phyloP scores from a whole-genome alignment of 805 yeast genomes.

The Barnettozyma wickerhamii region DNA sequence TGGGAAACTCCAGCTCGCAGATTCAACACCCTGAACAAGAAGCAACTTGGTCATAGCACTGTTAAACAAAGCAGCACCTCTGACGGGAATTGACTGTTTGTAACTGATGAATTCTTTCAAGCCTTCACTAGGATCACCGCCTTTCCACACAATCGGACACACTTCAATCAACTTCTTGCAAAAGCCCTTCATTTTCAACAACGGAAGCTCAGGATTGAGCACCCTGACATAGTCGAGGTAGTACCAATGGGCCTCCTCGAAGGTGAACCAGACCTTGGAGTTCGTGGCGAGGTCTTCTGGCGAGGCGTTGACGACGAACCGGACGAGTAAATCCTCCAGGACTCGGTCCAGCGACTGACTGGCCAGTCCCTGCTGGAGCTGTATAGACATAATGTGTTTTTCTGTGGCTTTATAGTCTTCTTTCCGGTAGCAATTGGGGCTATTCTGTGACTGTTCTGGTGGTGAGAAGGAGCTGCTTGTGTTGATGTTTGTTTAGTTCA shows the following conservation, averaged over 20 bases:
- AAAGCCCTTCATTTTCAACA: conserved; percentile 72
- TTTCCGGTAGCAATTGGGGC: background rate
- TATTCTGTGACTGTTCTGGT: no score
- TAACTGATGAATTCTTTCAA: conserved; percentile 75
- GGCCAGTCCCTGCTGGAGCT: conserved; percentile 50
- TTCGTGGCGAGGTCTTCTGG: conserved; percentile 80
- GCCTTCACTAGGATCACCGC: conserved; percentile 80
- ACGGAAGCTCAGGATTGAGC: conserved; percentile 70
- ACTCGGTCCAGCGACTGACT: conserved; percentile 67
- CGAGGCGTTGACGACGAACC: conserved; percentile 91
- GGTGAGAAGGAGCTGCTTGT: no score
- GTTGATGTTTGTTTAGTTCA: no score
- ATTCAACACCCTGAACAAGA: conserved; percentile 80
- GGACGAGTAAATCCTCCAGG: conserved; percentile 79
- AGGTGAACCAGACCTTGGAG: conserved; percentile 82
- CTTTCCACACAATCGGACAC: conserved; percentile 77
- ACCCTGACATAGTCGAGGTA: conserved; percentile 79
- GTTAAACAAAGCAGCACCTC: conserved; percentile 91
- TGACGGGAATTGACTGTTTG: conserved; percentile 87
- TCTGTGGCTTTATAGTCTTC: background rate
- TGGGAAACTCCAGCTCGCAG: conserved; percentile 91
- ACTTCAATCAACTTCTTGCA: conserved; percentile 60
- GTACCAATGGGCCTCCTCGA: conserved; percentile 99
- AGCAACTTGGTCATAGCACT: conserved; percentile 62
- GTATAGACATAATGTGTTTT: conserved; percentile 47